Evolutionary conservation across 2,329 filamentous ascomycete species (phyloP).

Genomic region (Rasamsonia emersonii): DNA sequence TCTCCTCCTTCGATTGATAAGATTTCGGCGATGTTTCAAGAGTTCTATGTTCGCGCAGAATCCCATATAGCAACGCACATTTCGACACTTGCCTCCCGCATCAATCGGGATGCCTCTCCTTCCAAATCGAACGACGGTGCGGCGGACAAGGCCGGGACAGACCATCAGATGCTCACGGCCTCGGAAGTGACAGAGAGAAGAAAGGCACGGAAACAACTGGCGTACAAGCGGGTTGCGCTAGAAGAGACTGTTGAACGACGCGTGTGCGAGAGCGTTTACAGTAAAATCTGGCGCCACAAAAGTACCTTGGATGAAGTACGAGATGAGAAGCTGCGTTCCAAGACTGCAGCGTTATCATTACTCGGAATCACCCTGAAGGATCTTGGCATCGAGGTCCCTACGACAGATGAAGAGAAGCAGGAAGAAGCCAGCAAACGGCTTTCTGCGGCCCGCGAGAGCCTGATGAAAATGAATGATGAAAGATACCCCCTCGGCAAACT

Average conservation of each 20-base stretch:
- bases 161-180: constrained; percentile 84
- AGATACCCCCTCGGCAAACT: constrained; percentile 87
- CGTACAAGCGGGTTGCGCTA: constrained; percentile 64
- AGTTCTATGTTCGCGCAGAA: constrained; percentile 78
- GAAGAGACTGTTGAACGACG: constrained; percentile 89
- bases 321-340: constrained; percentile 89
- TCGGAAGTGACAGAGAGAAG: constrained; percentile 75
- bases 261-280: constrained; percentile 76
- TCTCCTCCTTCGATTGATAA: constrained; percentile 75
- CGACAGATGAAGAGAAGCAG: constrained; percentile 50
- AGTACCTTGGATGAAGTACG: constrained; percentile 89
- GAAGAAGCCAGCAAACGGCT: constrained; percentile 66
- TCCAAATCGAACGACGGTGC: constrained; percentile 52
- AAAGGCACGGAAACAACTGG: constrained; percentile 66
- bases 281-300: constrained; percentile 81
- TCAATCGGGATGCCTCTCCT: constrained; percentile 53
- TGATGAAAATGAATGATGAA: constrained; percentile 76
- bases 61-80: constrained; percentile 82
- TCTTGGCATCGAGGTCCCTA: constrained; percentile 66
- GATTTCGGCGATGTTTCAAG: constrained; percentile 81
- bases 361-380: constrained; percentile 86
- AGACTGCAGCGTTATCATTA: constrained; percentile 81
- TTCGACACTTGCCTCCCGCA: constrained; percentile 63
- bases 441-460: constrained; percentile 58
- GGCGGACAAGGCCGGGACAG: constrained; percentile 39